Evolutionary conservation across 2,329 filamentous ascomycete species (phyloP).

Genomic region (Aureobasidium sp.): DNA sequence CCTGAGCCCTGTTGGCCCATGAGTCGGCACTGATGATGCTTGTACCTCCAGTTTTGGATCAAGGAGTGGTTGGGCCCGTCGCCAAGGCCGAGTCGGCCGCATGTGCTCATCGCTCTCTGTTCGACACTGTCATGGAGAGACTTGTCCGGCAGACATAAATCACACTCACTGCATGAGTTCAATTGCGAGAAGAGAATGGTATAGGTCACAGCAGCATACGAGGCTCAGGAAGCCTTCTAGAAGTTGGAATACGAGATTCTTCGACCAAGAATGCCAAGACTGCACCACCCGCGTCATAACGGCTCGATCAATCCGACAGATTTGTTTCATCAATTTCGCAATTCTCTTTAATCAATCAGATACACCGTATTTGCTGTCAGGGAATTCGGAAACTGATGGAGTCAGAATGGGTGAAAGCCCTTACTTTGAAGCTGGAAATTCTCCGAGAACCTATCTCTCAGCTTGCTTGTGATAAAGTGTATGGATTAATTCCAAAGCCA

Average conservation of each 20-base stretch:
- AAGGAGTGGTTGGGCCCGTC: background rate
- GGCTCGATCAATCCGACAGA: background rate
- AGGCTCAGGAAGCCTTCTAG: background rate
- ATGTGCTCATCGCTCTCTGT: background rate
- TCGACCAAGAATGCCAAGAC: background rate
- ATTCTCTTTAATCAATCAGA: background rate
- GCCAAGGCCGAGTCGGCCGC: background rate
- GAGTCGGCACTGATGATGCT: background rate
- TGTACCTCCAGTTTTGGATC: background rate
- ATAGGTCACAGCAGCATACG: background rate
- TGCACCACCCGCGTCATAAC: background rate
- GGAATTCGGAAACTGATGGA: background rate
- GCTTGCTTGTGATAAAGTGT: background rate
- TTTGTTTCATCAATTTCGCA: background rate
- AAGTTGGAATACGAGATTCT: background rate
- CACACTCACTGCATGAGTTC: background rate
- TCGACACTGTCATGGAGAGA: background rate
- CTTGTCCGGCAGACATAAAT: background rate
- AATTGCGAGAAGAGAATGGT: background rate
- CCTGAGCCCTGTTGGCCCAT: background rate
- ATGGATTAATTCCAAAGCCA: background rate
- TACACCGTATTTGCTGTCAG: no score
- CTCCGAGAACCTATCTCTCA: no score
- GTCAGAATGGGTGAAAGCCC: background rate
- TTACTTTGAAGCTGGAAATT: no score